A percentile compares a stretch with the other conserved stretches of the same genome.
Evolutionary conservation across 202 grass and related monocot genomes (phyloP).

Genomic region (Schoenoplectus triqueter): DNA sequence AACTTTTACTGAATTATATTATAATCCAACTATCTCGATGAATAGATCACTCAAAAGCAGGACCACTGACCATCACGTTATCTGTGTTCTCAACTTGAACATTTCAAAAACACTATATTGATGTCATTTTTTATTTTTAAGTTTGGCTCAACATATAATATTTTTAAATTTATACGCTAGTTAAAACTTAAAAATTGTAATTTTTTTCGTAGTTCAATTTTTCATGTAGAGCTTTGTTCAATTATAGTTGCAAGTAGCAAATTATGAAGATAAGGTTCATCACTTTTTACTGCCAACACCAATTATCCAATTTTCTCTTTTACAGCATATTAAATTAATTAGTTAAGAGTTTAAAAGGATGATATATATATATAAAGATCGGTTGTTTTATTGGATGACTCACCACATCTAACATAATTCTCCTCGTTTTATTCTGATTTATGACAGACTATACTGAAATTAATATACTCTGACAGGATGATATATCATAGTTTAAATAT

Average conservation of each 20-base stretch:
- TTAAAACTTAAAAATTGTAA: not conserved
- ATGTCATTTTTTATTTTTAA: too few relatives aligned
- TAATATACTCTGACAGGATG: too few relatives aligned
- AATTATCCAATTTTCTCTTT: not conserved
- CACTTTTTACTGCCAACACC: not conserved
- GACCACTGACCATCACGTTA: not conserved
- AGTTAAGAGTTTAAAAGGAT: not conserved
- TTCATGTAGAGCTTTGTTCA: not conserved
- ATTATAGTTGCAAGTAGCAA: not conserved
- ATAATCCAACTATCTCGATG: not conserved
- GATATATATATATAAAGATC: too few relatives aligned
- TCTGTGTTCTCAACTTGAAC: not conserved
- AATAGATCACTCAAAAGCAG: conserved; percentile 4
- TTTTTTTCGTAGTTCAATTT: not conserved
- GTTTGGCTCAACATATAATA: not conserved
- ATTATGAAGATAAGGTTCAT: not conserved
- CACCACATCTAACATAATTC: too few relatives aligned
- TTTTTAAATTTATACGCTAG: not conserved
- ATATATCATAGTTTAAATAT: too few relatives aligned
- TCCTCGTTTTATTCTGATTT: too few relatives aligned
- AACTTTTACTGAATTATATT: not conserved
- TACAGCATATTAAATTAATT: not conserved
- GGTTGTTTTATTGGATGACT: too few relatives aligned
- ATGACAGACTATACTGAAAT: too few relatives aligned
- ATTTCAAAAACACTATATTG: too few relatives aligned